Conservation (phyloP, 1,284 basidiomycete species). For the Laetiporus sulphureus region DNA sequence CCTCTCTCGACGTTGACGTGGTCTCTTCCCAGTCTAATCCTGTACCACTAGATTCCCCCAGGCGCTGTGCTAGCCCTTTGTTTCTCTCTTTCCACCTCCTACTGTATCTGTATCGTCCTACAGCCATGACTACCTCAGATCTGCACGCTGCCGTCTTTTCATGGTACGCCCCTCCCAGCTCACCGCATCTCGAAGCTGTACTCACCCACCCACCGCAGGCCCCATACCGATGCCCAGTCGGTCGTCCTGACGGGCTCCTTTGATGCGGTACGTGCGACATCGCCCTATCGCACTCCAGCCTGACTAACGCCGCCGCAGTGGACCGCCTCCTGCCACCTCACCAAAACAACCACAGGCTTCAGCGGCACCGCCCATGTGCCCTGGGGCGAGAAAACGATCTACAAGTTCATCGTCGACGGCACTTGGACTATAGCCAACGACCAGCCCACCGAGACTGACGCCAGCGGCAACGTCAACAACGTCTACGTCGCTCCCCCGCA, state of each 20-base stretch:
- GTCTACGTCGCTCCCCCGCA: conserved; percentile 56
- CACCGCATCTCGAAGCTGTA: no score
- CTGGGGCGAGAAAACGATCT: conserved; percentile 56
- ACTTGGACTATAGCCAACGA: conserved; percentile 52
- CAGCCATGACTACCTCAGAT: no score
- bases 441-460: conserved; percentile 56
- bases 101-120: no score
- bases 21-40: no score
- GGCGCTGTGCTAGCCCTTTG: no score
- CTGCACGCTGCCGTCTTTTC: no score
- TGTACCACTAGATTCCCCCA: no score
- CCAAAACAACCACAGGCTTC: conserved; percentile 49
- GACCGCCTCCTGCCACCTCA: conserved; percentile 52
- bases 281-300: not conserved
- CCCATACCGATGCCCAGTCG: conserved; percentile 44
- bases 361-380: conserved; percentile 49
- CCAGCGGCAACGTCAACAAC: conserved; percentile 66
- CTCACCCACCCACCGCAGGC: conserved; percentile 34
- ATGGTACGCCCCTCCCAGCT: no score
- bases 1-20: no score
- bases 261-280: conserved; percentile 52
- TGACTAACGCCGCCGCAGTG: conserved; percentile 39
- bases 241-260: conserved; percentile 74
- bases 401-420: conserved; percentile 79
- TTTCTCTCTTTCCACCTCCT: no score